A percentile compares a stretch with the other conserved stretches of the same genome.
Conservation (phyloP, 495 filamentous ascomycete species). For the Bombardia bombarda region DNA sequence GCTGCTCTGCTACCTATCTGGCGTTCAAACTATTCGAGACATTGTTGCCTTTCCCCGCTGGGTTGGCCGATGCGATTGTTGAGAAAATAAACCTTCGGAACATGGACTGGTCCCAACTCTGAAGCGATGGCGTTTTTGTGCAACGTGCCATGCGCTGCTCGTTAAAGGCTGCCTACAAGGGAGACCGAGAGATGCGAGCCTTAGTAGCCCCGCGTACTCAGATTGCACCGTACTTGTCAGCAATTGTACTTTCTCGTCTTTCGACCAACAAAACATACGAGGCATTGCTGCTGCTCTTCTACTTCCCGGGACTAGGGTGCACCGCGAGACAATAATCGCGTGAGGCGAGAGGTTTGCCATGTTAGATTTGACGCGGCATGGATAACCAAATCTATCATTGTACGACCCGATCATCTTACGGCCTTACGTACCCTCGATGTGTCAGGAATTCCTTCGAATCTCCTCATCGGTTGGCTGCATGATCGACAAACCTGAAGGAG, state of each 20-base stretch:
- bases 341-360: neutral
- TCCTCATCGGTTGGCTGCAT: slow-evolving; percentile 7
- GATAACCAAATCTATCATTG: slow-evolving; percentile 4
- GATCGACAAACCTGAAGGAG: too few relatives aligned
- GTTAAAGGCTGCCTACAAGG: slow-evolving; percentile 32
- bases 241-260: neutral
- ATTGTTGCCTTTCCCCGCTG: slow-evolving; percentile 84
- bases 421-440: slow-evolving; percentile 13
- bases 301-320: too few relatives aligned
- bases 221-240: neutral
- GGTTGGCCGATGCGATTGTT: slow-evolving; percentile 88
- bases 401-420: slow-evolving; percentile 14
- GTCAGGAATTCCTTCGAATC: neutral
- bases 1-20: slow-evolving; percentile 76
- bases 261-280: too few relatives aligned
- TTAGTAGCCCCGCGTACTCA: neutral
- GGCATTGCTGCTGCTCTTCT: too few relatives aligned
- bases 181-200: slow-evolving; percentile 7
- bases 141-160: slow-evolving; percentile 24
- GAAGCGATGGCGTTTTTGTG: slow-evolving; percentile 13
- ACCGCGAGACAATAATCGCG: slow-evolving; percentile 1
- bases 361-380: slow-evolving; percentile 8
- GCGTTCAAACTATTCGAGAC: slow-evolving; percentile 78
- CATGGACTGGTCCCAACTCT: neutral
- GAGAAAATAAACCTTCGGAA: slow-evolving; percentile 15